A percentile compares a stretch with the other conserved stretches of the same genome.
Evolutionary conservation across 2,329 filamentous ascomycete genomes (phyloP).

Genomic region (Teratosphaeria destructans): DNA sequence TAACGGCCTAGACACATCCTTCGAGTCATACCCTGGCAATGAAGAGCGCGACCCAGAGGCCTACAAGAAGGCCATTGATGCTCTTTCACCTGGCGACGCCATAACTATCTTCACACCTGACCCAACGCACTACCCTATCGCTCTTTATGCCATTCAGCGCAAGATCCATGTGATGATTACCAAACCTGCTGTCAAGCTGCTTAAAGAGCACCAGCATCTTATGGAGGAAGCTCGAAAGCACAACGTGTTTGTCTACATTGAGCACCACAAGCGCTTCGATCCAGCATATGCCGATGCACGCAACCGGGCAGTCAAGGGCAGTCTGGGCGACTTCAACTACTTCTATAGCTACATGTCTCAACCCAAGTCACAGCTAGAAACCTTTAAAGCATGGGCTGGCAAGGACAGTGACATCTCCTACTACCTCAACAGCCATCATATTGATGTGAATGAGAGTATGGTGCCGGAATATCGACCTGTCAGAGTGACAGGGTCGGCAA

Average conservation of each 20-base stretch:
- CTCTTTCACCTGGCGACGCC: conserved; percentile 68
- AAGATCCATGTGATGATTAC: conserved; percentile 86
- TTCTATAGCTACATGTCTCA: conserved; percentile 97
- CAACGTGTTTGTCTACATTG: conserved; percentile 81
- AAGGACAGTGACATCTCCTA: conserved; percentile 89
- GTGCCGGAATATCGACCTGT: conserved; percentile 70
- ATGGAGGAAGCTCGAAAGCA: conserved; percentile 60
- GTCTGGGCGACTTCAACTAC: conserved; percentile 90
- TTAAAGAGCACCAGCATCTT: conserved; percentile 68
- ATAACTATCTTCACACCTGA: conserved; percentile 96
- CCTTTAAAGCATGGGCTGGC: conserved; percentile 90
- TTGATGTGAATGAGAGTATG: conserved; percentile 90
- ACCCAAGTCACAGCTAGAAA: conserved; percentile 82
- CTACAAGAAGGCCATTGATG: conserved; percentile 83
- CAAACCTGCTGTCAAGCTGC: conserved; percentile 81
- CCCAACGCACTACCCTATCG: conserved; percentile 84
- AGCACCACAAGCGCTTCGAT: conserved; percentile 95
- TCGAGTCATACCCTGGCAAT: conserved; percentile 70
- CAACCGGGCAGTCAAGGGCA: conserved; percentile 54
- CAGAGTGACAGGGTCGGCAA: conserved; percentile 66
- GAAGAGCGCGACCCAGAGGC: conserved; percentile 64
- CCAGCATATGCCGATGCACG: conserved; percentile 84
- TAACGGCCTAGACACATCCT: conserved; percentile 79
- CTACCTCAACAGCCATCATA: conserved; percentile 90
- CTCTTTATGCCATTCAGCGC: conserved; percentile 80